Evolutionary conservation across 2,329 filamentous ascomycete species (phyloP), one percentile per base, ranked within the genome.

Genomic region (Apiospora sp.): DNA sequence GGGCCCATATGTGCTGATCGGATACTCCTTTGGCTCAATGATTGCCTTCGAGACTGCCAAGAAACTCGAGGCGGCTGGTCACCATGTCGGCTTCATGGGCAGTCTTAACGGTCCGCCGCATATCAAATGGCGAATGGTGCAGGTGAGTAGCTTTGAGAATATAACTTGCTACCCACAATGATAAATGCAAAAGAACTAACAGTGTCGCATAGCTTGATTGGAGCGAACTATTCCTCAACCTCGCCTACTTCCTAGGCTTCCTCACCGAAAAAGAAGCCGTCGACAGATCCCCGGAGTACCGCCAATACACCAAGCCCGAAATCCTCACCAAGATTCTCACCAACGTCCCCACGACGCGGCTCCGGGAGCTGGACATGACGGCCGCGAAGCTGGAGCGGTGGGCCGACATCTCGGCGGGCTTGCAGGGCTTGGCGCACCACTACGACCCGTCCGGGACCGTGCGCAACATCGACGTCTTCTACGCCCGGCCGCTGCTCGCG

Each of bases 11-110:
- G 82, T 83, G 1, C 75, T 87, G 7, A 81, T 82, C 0, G 86
- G 86, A 3, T 87, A 87, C 74, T 84, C 81, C 2, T 86, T 83
- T 73, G 85, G 86, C 1, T 77, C 80, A 0, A 84, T 85, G 72
- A 73, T 86, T 0, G 82, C 83, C 0, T 87, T 86, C 72, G 85
- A 87, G 74, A 77, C 84, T 0, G 77, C 80, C 27, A 87, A 87
- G 74, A 69, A 76, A 2, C 80, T 87, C 37, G 82, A 86, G 27
- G 46, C 67, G 0, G 69, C 78, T 6, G 82, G 82, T 0, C 79
- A 84, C 13, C 73, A 78, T 30, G 83, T 87, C 14, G 61, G 75
- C 0, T 86, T 86, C 76, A 74, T 85, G 5, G 84, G 78, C 8
- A 76, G 74, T 24, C 79, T 86, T 70, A 84, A 87, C 73, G 81